These are phyloP conservation scores for Rubia peregrina DNA, from an alignment of 305 asterid species.

Conservation along the genomic window DNA sequence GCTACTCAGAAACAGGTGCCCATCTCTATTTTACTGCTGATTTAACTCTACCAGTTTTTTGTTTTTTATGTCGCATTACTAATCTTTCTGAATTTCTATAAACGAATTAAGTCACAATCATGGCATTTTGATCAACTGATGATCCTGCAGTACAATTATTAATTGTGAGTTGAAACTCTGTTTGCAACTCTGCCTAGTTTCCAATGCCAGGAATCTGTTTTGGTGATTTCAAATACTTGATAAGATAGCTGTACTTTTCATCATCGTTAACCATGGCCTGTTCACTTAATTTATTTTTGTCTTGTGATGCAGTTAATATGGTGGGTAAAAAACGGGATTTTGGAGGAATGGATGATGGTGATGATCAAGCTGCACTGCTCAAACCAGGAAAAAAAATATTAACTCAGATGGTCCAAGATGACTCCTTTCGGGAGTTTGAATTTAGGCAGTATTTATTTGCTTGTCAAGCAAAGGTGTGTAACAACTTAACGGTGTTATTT, in stretches of 20 bases:
- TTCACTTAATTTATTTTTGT: slow-evolving; percentile 13
- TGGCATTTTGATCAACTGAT: neutral
- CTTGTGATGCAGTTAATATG: slow-evolving; percentile 52
- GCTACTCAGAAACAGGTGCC: slow-evolving; percentile 96
- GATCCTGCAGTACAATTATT: neutral
- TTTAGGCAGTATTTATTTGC: slow-evolving; percentile 97
- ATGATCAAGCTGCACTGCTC: slow-evolving; percentile 85
- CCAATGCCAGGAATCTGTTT: neutral
- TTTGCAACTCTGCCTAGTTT: slow-evolving; percentile 8
- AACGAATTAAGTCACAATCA: neutral
- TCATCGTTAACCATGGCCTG: slow-evolving; percentile 6
- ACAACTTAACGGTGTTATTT: slow-evolving; percentile 11
- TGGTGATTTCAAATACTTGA: neutral
- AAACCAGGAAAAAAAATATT: slow-evolving; percentile 64
- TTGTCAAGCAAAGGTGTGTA: slow-evolving; percentile 93
- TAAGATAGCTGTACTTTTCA: slow-evolving; percentile 1
- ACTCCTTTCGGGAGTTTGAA: slow-evolving; percentile 92
- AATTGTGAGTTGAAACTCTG: neutral
- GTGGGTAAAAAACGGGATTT: slow-evolving; percentile 71
- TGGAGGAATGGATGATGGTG: slow-evolving; percentile 85
- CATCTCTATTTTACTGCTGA: slow-evolving; percentile 2
- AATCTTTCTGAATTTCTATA: neutral
- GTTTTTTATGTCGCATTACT: neutral
- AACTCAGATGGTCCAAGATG: slow-evolving; percentile 83
- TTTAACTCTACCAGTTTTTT: neutral